phyloP scores from a whole-genome alignment of 768 basidiomycete species.

The Podaxis rugospora region DNA sequence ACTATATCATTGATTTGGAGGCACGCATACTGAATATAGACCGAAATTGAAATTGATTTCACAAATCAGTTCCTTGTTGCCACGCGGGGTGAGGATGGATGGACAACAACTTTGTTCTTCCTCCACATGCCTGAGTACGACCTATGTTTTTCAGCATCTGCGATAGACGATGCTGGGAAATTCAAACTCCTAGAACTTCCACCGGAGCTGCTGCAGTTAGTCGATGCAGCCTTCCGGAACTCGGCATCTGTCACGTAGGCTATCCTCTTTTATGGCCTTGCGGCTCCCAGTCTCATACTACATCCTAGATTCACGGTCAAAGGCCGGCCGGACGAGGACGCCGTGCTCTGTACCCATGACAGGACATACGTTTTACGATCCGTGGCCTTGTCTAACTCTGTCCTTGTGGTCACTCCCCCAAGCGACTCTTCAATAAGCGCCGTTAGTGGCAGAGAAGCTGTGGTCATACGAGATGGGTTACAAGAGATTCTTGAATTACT shows the following conservation, averaged over 20 bases:
- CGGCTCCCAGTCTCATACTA: constrained; percentile 11
- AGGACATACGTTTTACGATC: constrained; percentile 83
- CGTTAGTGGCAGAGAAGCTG: constrained; percentile 28
- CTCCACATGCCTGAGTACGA: constrained; percentile 41
- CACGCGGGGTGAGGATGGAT: constrained; percentile 6
- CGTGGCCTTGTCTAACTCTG: constrained; percentile 84
- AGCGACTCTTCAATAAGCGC: constrained; percentile 24
- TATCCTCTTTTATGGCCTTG: not conserved
- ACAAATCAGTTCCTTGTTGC: not conserved
- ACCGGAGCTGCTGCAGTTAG: constrained; percentile 54
- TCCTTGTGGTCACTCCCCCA: constrained; percentile 62
- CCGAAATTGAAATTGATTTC: constrained; percentile 1
- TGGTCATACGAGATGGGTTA: constrained; percentile 76
- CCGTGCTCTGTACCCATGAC: constrained; percentile 80
- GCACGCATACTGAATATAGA: not conserved
- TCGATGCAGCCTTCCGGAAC: constrained; percentile 48
- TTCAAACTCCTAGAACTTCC: constrained; percentile 75
- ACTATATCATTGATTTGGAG: constrained; percentile 6
- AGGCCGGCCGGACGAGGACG: constrained; percentile 77
- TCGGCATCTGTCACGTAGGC: constrained; percentile 19
- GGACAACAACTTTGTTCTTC: not conserved
- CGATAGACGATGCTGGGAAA: constrained; percentile 43
- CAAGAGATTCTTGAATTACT: constrained; percentile 82
- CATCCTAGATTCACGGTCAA: constrained; percentile 66
- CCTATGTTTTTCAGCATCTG: constrained; percentile 48